Base-by-base conservation (phyloP, 257 asterid genomes). In the Rehmannia glutinosa region DNA sequence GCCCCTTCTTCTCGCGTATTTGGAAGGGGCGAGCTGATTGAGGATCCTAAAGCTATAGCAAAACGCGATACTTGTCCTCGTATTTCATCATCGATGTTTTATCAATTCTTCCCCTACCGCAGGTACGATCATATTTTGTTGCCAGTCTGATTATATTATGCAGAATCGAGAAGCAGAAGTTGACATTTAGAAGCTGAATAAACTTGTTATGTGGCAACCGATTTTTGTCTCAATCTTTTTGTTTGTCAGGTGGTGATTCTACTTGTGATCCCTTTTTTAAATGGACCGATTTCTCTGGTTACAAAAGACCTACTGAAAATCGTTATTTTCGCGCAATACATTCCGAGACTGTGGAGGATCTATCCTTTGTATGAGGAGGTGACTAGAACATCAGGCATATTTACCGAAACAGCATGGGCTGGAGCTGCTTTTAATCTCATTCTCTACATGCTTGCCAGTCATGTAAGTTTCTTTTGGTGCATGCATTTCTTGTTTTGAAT, bases 381-480 rank as follows among this genome's bases (percentile, higher is more conserved):
- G 30, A 87, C 83, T 41, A 58, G 78, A 51, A 81, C 82, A 16
- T 77, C 90, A 4, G 92, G 96, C 73, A 51, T 81, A 13, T 81
- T 85, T 58, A 76, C 88, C 21, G 86, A 81, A 63, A 85, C 85
- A 0, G 77, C 92, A 1, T 87, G 96, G 92, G 84, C 87, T 28
- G 95, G 87, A 61, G 92, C 95, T 67, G 90, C 79, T 61, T 77
- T 81, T 72, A 87, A 85, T 74, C 89, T 87, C 70, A 60, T 85
- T 23, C 85, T 79, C 46, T 87, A 83, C 78, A 83, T 83, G 83
- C 81, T 85, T 35, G 92, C 92, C 39, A 85, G 95, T 68, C 83
- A 87, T 68, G 92, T 87, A 77, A 53, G 82, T 33, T 23, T 30
- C 24, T 15, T 15, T 38, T 30, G 17, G 12, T 12, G 39, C 30